Evolutionary conservation across 305 asterid species (phyloP).

Genomic region (Ilex paraguariensis): DNA sequence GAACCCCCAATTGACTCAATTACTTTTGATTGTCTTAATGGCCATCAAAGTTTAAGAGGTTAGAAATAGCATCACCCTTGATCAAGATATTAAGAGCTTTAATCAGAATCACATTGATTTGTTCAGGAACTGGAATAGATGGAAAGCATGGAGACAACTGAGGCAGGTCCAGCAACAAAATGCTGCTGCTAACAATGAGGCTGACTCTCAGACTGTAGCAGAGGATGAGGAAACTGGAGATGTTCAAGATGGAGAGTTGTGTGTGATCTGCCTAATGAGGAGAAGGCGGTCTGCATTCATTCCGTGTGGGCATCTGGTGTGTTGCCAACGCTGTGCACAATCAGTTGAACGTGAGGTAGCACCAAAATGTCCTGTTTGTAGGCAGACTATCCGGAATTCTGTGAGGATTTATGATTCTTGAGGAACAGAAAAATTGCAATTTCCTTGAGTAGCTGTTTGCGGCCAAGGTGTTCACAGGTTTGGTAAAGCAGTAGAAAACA

Average conservation of each 20-base stretch:
- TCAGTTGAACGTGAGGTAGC: constrained; percentile 57
- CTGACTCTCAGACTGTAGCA: constrained; percentile 22
- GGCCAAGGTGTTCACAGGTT: too few species aligned
- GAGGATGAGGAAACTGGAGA: constrained; percentile 60
- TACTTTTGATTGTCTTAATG: too few species aligned
- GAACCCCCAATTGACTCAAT: too few species aligned
- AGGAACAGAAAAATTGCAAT: constrained; percentile 7
- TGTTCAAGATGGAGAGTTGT: constrained; percentile 72
- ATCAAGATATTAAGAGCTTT: too few species aligned
- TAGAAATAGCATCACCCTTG: too few species aligned
- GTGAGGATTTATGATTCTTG: constrained; percentile 78
- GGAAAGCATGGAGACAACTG: constrained; percentile 66
- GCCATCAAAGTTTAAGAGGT: too few species aligned
- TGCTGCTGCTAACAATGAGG: constrained; percentile 21
- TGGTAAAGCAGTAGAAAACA: too few species aligned
- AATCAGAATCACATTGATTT: too few species aligned
- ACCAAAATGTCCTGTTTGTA: constrained; percentile 84
- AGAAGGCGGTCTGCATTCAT: constrained; percentile 79
- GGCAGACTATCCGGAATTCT: constrained; percentile 60
- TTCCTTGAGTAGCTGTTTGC: too few species aligned
- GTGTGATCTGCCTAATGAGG: constrained; percentile 74
- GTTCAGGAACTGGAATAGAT: constrained; percentile 67
- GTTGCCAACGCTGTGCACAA: constrained; percentile 80
- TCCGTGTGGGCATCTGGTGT: constrained; percentile 90
- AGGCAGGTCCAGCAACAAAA: constrained; percentile 37